Percentiles rank a stretch among this genome's conserved stretches.
Evolutionary conservation across 148 eudicot genomes (phyloP).

Genomic region (Amaranthus palmeri): DNA sequence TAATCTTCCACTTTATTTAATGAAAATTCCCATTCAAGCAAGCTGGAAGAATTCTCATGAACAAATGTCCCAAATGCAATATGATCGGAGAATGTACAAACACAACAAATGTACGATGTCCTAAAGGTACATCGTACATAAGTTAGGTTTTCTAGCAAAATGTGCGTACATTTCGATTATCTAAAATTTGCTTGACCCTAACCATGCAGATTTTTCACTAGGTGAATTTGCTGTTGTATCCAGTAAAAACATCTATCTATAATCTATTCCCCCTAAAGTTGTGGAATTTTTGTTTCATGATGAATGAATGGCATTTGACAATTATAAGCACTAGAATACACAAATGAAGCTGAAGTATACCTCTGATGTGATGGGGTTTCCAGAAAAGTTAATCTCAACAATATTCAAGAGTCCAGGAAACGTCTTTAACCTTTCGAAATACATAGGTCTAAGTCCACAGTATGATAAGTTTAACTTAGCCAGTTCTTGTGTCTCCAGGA

Average conservation of each 20-base stretch:
- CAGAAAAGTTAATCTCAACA: slow-evolving; percentile 69
- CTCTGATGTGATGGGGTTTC: slow-evolving; percentile 67
- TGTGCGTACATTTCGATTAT: background rate
- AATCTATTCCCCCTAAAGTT: background rate
- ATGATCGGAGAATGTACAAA: no score
- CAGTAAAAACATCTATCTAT: background rate
- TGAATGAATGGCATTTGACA: background rate
- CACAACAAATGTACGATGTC: no score
- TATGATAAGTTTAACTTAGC: slow-evolving; percentile 72
- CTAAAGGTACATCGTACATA: no score
- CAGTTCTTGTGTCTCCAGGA: slow-evolving; percentile 52
- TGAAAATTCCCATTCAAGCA: no score
- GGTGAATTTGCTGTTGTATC: background rate
- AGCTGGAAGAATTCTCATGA: no score
- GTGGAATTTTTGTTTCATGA: background rate
- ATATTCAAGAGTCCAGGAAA: slow-evolving; percentile 42
- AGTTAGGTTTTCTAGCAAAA: no score
- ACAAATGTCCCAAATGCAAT: no score
- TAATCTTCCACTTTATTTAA: no score
- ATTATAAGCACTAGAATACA: background rate
- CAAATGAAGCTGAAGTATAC: slow-evolving; percentile 29
- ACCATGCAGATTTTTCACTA: background rate
- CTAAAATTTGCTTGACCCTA: background rate
- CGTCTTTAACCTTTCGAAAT: slow-evolving; percentile 36
- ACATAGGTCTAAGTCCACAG: slow-evolving; percentile 59